Conservation (phyloP, 805 yeast species). For the Teunomyces kruisii region DNA sequence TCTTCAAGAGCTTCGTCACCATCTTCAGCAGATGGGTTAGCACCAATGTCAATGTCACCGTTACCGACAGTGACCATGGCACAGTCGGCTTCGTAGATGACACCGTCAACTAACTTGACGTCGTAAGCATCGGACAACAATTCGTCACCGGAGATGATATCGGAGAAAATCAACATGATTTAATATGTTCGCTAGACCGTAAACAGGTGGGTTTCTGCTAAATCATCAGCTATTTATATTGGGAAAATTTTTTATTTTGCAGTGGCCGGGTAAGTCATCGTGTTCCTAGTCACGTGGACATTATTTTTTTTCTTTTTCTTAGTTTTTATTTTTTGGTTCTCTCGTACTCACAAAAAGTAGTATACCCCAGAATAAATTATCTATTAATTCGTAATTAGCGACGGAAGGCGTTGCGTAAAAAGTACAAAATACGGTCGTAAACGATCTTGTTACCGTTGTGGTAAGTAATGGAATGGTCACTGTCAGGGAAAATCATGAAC, state of each 20-base stretch:
- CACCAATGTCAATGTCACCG: slow-evolving; percentile 97
- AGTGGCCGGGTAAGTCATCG: slow-evolving; percentile 4
- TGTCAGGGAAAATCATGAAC: slow-evolving; percentile 76
- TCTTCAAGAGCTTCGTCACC: slow-evolving; percentile 83
- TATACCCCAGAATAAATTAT: neutral
- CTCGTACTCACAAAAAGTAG: neutral
- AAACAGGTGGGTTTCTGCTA: slow-evolving; percentile 3
- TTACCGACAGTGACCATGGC: slow-evolving; percentile 84
- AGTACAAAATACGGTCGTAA: slow-evolving; percentile 46
- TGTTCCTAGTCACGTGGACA: slow-evolving; percentile 4
- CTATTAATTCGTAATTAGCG: neutral
- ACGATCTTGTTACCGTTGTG: slow-evolving; percentile 74
- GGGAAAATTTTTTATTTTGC: neutral
- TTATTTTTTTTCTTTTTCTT: too few relatives aligned
- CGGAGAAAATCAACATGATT: slow-evolving; percentile 49
- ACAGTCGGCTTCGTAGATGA: slow-evolving; percentile 96
- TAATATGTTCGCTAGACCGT: slow-evolving; percentile 1
- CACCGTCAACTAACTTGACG: slow-evolving; percentile 80
- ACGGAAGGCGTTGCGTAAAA: slow-evolving; percentile 7
- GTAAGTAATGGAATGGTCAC: slow-evolving; percentile 69
- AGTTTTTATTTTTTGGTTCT: too few relatives aligned
- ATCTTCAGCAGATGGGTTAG: slow-evolving; percentile 98
- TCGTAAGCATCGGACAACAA: slow-evolving; percentile 97
- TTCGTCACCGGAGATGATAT: slow-evolving; percentile 93
- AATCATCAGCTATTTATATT: slow-evolving; percentile 2